Percentiles rank a stretch among this genome's conserved stretches.
phyloP scores from a whole-genome alignment of 1,284 basidiomycete genomes.

The Heterobasidion irregulare region DNA sequence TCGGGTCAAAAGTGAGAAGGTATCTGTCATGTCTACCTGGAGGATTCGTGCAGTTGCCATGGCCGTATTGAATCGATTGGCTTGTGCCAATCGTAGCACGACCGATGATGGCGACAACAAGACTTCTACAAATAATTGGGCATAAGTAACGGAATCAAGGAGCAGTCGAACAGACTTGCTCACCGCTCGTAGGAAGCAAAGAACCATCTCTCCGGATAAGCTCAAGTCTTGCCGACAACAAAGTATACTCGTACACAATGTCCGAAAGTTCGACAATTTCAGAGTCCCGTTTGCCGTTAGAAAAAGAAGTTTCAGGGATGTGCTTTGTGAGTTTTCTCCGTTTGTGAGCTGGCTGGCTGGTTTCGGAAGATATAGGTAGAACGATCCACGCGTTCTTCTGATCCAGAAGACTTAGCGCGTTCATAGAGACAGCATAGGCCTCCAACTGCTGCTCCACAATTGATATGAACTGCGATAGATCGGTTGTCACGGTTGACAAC shows the following conservation, averaged over 20 bases:
- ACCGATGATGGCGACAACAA: conserved; percentile 65
- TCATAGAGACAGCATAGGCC: conserved; percentile 83
- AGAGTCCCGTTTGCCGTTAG: conserved; percentile 50
- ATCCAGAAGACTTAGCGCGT: conserved; percentile 81
- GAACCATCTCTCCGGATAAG: conserved; percentile 56
- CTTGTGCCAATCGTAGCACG: conserved; percentile 75
- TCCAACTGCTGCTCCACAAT: conserved; percentile 73
- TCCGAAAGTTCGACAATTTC: conserved; percentile 80
- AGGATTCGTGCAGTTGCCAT: conserved; percentile 72
- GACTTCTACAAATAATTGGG: conserved; percentile 35
- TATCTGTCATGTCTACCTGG: conserved; percentile 78
- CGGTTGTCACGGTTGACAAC: conserved; percentile 50
- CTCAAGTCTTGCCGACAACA: conserved; percentile 76
- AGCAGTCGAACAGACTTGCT: conserved; percentile 1
- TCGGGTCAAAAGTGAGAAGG: conserved; percentile 74
- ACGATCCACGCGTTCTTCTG: conserved; percentile 81
- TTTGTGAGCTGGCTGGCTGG: conserved; percentile 43
- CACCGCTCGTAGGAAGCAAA: conserved; percentile 39
- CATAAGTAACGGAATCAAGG: background rate
- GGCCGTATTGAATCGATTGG: conserved; percentile 75
- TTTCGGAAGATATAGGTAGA: conserved; percentile 41
- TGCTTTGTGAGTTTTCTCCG: conserved; percentile 64
- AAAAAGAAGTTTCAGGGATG: conserved; percentile 72
- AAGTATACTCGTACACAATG: conserved; percentile 78
- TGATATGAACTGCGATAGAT: conserved; percentile 44